These are phyloP conservation scores for Fusarium fracticaudum DNA, from an alignment of 2,329 filamentous ascomycete genomes.

Conservation along the genomic window DNA sequence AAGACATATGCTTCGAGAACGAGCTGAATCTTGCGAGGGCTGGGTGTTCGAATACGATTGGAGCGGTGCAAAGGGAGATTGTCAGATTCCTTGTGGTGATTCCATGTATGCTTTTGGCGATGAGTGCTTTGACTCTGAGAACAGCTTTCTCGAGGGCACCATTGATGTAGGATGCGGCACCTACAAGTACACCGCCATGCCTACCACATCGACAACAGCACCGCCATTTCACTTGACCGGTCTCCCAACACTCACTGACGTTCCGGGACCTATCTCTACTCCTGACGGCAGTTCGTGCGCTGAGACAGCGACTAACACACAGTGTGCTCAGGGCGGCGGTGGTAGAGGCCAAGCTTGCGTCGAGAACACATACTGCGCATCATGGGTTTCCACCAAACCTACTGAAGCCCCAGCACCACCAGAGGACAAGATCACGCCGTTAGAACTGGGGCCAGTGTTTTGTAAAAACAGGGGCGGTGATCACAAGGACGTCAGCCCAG, in stretches of 20 bases:
- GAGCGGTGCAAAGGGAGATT: neutral
- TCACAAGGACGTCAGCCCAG: neutral
- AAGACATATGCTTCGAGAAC: neutral
- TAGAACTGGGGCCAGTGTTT: neutral
- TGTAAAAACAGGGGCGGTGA: neutral
- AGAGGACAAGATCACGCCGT: neutral
- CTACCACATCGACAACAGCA: neutral
- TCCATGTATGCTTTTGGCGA: neutral
- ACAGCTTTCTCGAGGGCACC: neutral
- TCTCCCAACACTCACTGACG: neutral
- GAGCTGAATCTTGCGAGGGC: neutral
- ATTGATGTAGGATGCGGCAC: slow-evolving; percentile 1
- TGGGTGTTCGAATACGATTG: neutral
- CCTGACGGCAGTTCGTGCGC: neutral
- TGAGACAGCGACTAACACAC: neutral
- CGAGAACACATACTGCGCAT: slow-evolving; percentile 4
- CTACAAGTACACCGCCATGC: neutral
- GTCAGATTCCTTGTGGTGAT: neutral
- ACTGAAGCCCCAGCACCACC: neutral
- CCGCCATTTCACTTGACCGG: neutral
- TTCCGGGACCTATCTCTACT: neutral
- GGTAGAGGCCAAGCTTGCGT: neutral
- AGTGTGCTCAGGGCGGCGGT: neutral
- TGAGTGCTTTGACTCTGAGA: neutral
- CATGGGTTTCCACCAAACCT: neutral